Conservation (phyloP, 2,329 filamentous ascomycete genomes). For the Claviceps sp. region DNA sequence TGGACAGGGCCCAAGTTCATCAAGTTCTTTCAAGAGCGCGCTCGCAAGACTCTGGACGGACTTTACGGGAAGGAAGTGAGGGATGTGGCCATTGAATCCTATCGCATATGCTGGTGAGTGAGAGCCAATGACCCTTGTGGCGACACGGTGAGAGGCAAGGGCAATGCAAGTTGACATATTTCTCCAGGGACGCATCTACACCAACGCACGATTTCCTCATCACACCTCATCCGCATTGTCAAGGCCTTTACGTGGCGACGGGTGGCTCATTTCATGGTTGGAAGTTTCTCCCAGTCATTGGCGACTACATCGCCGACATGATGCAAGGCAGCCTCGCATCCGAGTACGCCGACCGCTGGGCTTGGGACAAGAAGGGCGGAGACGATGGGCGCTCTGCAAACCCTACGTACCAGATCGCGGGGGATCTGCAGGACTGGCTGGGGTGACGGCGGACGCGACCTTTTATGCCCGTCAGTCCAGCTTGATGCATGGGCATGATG, state of each 20-base stretch:
- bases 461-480: background rate
- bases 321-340: constrained; percentile 26
- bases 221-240: constrained; percentile 33
- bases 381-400: constrained; percentile 26
- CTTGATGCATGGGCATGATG: background rate
- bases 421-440: constrained; percentile 26
- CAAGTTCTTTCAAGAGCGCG: constrained; percentile 30
- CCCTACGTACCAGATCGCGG: constrained; percentile 27
- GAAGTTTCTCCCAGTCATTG: constrained; percentile 51
- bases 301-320: constrained; percentile 42
- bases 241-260: constrained; percentile 44
- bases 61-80: constrained; percentile 28
- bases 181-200: constrained; percentile 46
- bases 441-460: constrained; percentile 12
- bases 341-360: constrained; percentile 28
- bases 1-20: constrained; percentile 26
- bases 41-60: constrained; percentile 23
- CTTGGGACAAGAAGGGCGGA: constrained; percentile 30
- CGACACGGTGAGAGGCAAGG: background rate
- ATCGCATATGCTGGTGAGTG: constrained; percentile 33
- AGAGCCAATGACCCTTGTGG: background rate
- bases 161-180: constrained; percentile 1
- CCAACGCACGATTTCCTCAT: constrained; percentile 51
- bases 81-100: constrained; percentile 25
- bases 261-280: constrained; percentile 52